Base-by-base conservation (phyloP, 2,329 filamentous ascomycete species). In the Paecilomyces variotii region DNA sequence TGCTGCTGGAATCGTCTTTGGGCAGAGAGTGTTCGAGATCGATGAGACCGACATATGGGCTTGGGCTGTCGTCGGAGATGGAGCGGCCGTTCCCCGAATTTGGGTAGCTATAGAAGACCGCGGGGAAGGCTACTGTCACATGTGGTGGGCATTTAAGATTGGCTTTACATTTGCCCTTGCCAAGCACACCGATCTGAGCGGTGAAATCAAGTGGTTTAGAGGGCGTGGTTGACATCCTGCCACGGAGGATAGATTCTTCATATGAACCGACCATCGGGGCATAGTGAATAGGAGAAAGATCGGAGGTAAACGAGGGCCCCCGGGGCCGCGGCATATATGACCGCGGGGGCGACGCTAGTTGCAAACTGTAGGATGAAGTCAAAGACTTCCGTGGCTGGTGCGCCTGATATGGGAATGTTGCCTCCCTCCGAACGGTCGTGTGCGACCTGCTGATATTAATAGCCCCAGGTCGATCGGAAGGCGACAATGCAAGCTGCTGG, bases 211-310 rank as follows among this genome's bases (percentile, higher is more conserved):
- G 79, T 4, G 94, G 93, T 64, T 90, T 92, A 0, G 93, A 97
- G 0, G 94, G 93, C 1, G 87, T 94, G 1, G 92, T 97, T 28
- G 94, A 97, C 94, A 99, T 99, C 62, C 94, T 86, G 45, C 94
- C 94, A 53, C 91, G 86, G 1, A 99, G 79, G 60, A 99, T 97
- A 28, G 91, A 97, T 75, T 99, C 94, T 74, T 99, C 94, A 66
- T 97, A 99, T 1, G 93, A 97, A 1, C 94, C 94, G 1, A 97
- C 93, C 89, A 99, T 95, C 2, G 92, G 92, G 7, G 93, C 92
- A 73, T 95, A 91, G 58, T 93, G 89, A 28, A 94, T 78, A 3
- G 90, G 87, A 2, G 90, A 91, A 2, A 80, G 77, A 53, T 96
- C 92, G 0, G 87, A 86, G 14, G 84, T 82, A 53, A 90, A 79